phyloP scores from a whole-genome alignment of 441 rosid species.

The Bocquillonia castaneifolia region DNA sequence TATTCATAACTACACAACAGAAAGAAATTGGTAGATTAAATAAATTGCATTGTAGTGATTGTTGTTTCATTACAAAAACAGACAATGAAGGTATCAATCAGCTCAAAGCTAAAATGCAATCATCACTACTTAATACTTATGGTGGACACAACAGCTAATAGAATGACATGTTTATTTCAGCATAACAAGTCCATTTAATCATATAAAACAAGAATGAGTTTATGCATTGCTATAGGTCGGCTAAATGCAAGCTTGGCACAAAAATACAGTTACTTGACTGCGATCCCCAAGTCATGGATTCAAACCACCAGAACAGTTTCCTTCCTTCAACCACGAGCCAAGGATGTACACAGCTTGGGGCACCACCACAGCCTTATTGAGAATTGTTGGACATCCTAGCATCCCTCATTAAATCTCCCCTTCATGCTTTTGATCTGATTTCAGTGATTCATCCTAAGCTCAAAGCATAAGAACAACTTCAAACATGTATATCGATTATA shows the following conservation, averaged over 20 bases:
- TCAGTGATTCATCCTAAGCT: constrained; percentile 38
- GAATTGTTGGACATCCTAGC: not conserved
- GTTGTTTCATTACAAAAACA: no score
- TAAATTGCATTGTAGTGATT: no score
- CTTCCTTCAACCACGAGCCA: not conserved
- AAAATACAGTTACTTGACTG: not conserved
- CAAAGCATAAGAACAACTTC: constrained; percentile 6
- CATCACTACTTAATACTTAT: not conserved
- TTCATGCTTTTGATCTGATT: constrained; percentile 29
- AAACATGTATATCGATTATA: no score
- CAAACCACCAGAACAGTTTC: not conserved
- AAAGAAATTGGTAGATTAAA: no score
- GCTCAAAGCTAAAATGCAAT: not conserved
- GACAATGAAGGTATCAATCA: not conserved
- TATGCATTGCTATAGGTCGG: not conserved
- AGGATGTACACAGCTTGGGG: not conserved
- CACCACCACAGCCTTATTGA: constrained; percentile 7
- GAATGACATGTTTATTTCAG: not conserved
- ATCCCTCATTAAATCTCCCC: constrained; percentile 7
- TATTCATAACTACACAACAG: no score
- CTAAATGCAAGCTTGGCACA: not conserved
- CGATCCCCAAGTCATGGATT: not conserved
- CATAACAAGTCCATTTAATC: not conserved
- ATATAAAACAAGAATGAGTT: not conserved
- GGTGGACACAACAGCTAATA: not conserved